Evolutionary conservation across 2,329 filamentous ascomycete species (phyloP), one percentile per base, ranked within the genome.

Genomic region (Neonectria punicea): DNA sequence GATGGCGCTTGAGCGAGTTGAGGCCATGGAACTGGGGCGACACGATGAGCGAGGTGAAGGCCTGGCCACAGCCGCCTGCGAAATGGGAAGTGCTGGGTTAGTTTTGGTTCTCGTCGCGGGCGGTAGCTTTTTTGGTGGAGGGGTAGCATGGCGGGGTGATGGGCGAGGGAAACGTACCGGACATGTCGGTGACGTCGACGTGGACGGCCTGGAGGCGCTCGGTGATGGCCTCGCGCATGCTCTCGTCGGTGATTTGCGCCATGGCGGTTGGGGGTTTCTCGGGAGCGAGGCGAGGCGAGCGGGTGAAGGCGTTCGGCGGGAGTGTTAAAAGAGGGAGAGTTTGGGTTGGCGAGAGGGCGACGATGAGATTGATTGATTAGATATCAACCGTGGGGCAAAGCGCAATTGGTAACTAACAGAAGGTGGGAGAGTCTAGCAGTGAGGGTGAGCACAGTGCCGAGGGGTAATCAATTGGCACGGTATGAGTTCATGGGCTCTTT

Each of bases 101-200:
- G 68, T 62, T n/a, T 11, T 18, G 47, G 46, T n/a, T 51, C 53
- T 55, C 44, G 44, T 16, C 36, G 36, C 36, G 13, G 14, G 14
- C 14, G 36, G 16, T 13, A 16, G 39, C 28, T 44, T 41, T 28
- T 30, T 30, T 30, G 7, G 30, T 49, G 50, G 49, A 53, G 47
- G 47, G 46, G 54, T 41, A 16, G 39, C 30, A 58, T 59, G 63
- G 57, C 51, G 61, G 49, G 68, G 54, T 53, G 54, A 54, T 53
- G 64, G 65, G 58, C 61, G 55, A 50, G 32, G 50, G 53, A 18
- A 20, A 77, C 84, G 64, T 87, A 97, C 94, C 95, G 69, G 94
- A 97, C 85, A 97, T 89, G 81, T 98, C 95, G 69, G 93, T 92
- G 72, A 98, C 93, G 74, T 96, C 90, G 68, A 97, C 93, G 81